Base-by-base conservation (phyloP, 805 yeast genomes). In the Cyberlindnera subsufficiens region DNA sequence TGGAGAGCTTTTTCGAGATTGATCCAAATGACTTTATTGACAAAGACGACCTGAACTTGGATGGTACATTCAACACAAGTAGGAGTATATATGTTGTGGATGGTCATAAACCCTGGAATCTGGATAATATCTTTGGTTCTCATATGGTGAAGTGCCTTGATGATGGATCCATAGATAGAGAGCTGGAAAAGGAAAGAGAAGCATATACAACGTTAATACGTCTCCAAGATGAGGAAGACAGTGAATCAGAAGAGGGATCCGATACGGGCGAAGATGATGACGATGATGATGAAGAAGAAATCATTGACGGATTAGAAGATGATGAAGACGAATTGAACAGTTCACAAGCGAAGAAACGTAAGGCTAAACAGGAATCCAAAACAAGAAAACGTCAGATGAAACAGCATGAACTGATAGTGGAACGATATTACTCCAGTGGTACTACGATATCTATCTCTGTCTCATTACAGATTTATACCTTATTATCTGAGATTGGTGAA, bases 101-200 rank as follows among this genome's bases (percentile, higher is more conserved):
- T 63, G 89, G 96, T 3, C 93, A 86, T 51, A 69, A 98, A 50
- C 99, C 99, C 4, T 93, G 99, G 98, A 90, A 90, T 63, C 67
- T 93, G 50, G 96, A 90, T 60, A 93, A 93, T 58, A 56, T 93
- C 37, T 90, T 86, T 69, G 96, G 96, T 1, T 81, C 91, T 6
- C 78, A 78, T 9, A 72, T 78, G 49, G 77, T 93, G 5, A 72
- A 72, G 6, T 90, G 98, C 61, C 75, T 90, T 46, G 98, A 90
- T 57, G 98, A 91, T 59, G 96, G 96, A 0, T 68, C 69, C 37
- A 71, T 85, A 2, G 86, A 82, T 29, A 75, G 72, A 30, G 79
- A 76, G 39, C 60, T 90, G 40, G 47, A 47, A 13, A 61, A 66
- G 5, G 89, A 84, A 55, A 74, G 71, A 48, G 64, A 65, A 5